phyloP scores from a whole-genome alignment of 2,329 filamentous ascomycete species.

The Zymoseptoria tritici region DNA sequence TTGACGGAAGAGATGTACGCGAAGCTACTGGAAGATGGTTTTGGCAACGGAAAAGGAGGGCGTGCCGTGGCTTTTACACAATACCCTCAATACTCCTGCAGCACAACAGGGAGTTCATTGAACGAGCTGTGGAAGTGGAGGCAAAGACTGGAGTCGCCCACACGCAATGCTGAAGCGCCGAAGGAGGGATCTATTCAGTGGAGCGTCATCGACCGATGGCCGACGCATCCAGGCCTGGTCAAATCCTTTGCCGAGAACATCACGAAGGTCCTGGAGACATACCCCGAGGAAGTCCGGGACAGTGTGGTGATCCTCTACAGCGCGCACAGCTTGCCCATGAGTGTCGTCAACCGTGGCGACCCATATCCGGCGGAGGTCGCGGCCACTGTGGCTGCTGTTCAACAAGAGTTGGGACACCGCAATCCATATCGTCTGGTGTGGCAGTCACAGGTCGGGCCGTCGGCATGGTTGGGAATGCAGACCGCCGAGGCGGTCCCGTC shows the following conservation, averaged over 20 bases:
- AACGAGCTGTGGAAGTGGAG: constrained; percentile 99
- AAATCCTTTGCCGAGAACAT: constrained; percentile 92
- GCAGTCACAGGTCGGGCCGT: constrained; percentile 96
- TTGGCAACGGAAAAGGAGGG: constrained; percentile 82
- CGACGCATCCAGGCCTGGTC: constrained; percentile 79
- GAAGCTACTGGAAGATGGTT: constrained; percentile 75
- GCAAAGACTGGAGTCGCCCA: constrained; percentile 61
- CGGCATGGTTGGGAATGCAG: constrained; percentile 91
- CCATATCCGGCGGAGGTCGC: constrained; percentile 93
- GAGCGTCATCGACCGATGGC: constrained; percentile 98
- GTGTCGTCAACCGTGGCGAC: constrained; percentile 91
- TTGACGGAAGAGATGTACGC: constrained; percentile 92
- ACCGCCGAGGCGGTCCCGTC: constrained; percentile 80
- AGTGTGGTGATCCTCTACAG: constrained; percentile 80
- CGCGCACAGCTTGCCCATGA: constrained; percentile 94
- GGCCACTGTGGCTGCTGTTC: constrained; percentile 94
- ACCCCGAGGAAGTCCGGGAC: constrained; percentile 71
- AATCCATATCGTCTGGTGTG: constrained; percentile 93
- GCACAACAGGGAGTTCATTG: constrained; percentile 88
- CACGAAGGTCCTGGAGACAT: constrained; percentile 73
- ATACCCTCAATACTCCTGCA: constrained; percentile 97
- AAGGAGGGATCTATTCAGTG: constrained; percentile 70
- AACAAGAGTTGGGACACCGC: constrained; percentile 77
- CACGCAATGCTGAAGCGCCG: constrained; percentile 38
- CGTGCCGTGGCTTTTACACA: constrained; percentile 95